Conservation (phyloP, 192 early-diverging fungal species). For the Podila epicladia region DNA sequence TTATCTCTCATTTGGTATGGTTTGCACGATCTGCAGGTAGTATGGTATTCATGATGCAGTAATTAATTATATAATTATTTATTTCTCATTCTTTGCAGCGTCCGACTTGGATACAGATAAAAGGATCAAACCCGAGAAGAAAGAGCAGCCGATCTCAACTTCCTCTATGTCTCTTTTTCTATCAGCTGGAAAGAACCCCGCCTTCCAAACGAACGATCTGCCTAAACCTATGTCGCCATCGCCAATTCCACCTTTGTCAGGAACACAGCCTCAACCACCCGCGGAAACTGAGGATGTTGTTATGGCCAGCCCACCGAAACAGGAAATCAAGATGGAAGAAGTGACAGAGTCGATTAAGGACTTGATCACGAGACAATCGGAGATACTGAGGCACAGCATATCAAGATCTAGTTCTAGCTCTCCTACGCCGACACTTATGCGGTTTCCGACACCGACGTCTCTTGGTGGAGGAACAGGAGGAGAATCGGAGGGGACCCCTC, state of each 20-base stretch:
- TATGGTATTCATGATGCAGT: constrained; percentile 2
- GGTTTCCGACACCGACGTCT: constrained; percentile 24
- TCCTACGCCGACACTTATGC: background rate
- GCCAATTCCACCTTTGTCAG: background rate
- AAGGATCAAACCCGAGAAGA: background rate
- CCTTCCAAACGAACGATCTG: background rate
- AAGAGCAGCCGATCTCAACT: background rate
- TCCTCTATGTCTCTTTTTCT: background rate
- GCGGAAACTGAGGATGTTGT: background rate
- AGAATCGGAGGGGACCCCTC: constrained; percentile 1
- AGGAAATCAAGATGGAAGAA: background rate
- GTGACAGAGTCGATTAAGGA: background rate
- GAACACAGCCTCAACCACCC: background rate
- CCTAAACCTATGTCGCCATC: background rate
- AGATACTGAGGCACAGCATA: constrained; percentile 3
- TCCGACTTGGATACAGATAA: background rate
- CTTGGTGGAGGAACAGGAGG: constrained; percentile 2
- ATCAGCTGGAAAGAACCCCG: background rate
- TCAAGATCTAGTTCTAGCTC: constrained; percentile 5
- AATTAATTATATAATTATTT: background rate
- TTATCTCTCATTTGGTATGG: constrained; percentile 22
- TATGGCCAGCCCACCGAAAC: background rate
- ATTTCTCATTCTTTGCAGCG: background rate
- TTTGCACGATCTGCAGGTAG: background rate
- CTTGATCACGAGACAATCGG: background rate